phyloP scores from a whole-genome alignment of 306 rosid species.

The Datisca glomerata region DNA sequence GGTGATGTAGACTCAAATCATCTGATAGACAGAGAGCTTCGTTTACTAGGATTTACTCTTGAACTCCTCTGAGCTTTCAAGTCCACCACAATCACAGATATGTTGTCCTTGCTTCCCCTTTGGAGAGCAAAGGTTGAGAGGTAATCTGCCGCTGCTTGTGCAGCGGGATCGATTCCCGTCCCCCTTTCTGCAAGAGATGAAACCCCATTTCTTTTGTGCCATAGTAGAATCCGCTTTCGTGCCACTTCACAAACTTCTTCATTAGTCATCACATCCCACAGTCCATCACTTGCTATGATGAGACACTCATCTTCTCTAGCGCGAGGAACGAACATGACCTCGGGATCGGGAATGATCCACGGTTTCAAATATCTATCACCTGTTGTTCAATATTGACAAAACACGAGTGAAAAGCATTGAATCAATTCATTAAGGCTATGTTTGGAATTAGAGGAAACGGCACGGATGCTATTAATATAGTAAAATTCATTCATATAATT shows the following conservation, averaged over 20 bases:
- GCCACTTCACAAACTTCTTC: constrained; percentile 46
- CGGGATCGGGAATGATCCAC: constrained; percentile 51
- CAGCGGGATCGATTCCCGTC: constrained; percentile 34
- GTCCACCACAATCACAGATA: constrained; percentile 37
- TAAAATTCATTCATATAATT: no score
- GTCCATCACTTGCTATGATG: constrained; percentile 47
- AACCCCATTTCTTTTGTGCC: constrained; percentile 43
- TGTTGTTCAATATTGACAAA: no score
- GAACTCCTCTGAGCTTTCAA: no score
- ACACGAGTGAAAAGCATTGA: no score
- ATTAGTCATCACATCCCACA: constrained; percentile 52
- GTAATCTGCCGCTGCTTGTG: constrained; percentile 43
- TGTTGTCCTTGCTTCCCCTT: constrained; percentile 45
- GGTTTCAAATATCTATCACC: constrained; percentile 54
- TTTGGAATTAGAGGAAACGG: no score
- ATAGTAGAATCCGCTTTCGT: constrained; percentile 31
- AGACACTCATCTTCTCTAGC: constrained; percentile 45
- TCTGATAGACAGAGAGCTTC: no score
- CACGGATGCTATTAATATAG: no score
- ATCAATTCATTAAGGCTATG: no score
- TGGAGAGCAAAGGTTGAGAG: constrained; percentile 45
- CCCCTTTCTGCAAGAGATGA: constrained; percentile 24
- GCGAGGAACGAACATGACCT: constrained; percentile 34
- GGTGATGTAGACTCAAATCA: no score
- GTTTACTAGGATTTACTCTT: no score